phyloP scores from a whole-genome alignment of 2,329 filamentous ascomycete species.

The Talaromyces sp. region DNA sequence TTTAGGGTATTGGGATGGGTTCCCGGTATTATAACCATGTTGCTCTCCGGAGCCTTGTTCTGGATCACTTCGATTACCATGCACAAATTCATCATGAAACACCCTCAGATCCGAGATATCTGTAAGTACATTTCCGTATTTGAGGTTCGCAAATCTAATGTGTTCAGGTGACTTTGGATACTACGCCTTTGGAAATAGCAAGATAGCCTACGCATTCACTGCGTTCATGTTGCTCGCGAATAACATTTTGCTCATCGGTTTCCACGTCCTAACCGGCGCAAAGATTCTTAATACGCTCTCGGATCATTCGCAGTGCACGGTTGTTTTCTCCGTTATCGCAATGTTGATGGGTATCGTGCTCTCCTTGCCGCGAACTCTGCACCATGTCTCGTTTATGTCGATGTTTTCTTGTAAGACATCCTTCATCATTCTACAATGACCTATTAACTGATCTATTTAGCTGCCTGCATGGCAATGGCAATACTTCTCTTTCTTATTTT shows the following conservation, averaged over 20 bases:
- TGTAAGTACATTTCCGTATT: conserved; percentile 28
- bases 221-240: conserved; percentile 50
- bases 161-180: conserved; percentile 46
- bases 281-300: conserved; percentile 50
- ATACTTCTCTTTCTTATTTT: conserved; percentile 52
- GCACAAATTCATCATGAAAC: conserved; percentile 52
- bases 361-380: conserved; percentile 45
- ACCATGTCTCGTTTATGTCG: conserved; percentile 51
- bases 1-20: conserved; percentile 46
- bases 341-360: conserved; percentile 48
- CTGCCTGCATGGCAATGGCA: conserved; percentile 47
- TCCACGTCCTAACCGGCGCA: conserved; percentile 50
- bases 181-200: conserved; percentile 44
- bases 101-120: conserved; percentile 50
- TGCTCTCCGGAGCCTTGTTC: conserved; percentile 45
- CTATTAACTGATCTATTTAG: conserved; percentile 18
- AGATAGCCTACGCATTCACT: conserved; percentile 45
- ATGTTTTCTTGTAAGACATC: conserved; percentile 41
- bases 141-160: neutral
- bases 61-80: conserved; percentile 52
- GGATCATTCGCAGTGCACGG: conserved; percentile 49
- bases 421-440: no score
- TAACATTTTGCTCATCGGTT: conserved; percentile 51
- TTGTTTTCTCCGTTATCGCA: conserved; percentile 47
- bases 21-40: conserved; percentile 48